Conservation (phyloP, 371 early-diverging fungal genomes). For the Chytridiales sp. region DNA sequence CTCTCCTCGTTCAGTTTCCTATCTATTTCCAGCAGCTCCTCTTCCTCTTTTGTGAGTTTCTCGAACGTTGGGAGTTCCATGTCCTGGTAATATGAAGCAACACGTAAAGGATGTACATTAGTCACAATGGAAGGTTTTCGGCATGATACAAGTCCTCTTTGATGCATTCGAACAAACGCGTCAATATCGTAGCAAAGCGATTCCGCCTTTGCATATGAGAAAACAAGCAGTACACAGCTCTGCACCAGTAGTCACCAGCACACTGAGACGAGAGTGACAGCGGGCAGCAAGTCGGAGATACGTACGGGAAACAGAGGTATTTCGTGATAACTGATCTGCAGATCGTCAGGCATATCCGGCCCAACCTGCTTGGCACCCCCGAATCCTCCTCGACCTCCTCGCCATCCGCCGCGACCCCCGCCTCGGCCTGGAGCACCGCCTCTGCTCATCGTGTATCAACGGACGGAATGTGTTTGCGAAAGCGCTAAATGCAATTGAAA, state of each 20-base stretch:
- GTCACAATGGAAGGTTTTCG: not conserved
- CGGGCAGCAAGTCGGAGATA: not conserved
- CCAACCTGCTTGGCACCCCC: not conserved
- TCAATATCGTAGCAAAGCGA: too few relatives aligned
- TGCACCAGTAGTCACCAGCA: too few relatives aligned
- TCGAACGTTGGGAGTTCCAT: constrained; percentile 18
- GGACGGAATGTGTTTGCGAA: too few relatives aligned
- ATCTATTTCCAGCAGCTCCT: constrained; percentile 20
- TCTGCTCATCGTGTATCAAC: constrained; percentile 13
- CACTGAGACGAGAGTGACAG: too few relatives aligned
- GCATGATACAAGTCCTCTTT: too few relatives aligned
- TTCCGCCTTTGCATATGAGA: too few relatives aligned
- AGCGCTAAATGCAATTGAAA: too few relatives aligned
- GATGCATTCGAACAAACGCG: too few relatives aligned
- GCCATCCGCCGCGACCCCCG: constrained; percentile 11
- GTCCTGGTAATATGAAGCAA: constrained; percentile 6
- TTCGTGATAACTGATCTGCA: constrained; percentile 22
- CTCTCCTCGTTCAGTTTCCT: constrained; percentile 4
- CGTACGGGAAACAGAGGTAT: constrained; percentile 26
- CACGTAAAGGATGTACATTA: not conserved
- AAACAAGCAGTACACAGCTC: too few relatives aligned
- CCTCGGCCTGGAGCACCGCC: constrained; percentile 19
- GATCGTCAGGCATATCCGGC: constrained; percentile 18
- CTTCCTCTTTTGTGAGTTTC: constrained; percentile 2
- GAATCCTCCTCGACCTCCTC: constrained; percentile 15